Base-by-base conservation (phyloP, 306 rosid genomes). In the Hippophae gyantsensis region DNA sequence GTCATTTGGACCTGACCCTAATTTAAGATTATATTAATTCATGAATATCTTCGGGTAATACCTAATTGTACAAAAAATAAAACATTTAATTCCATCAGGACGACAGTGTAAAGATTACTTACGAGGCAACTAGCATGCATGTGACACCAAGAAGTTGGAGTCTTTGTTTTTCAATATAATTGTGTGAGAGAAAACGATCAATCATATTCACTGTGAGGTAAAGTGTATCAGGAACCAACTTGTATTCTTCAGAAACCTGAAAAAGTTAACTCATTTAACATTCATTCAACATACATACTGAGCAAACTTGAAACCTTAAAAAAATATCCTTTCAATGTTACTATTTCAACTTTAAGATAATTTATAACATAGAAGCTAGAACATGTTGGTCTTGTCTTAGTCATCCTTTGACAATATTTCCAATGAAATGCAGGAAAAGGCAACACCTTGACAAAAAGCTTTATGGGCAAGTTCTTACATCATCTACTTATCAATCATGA, bases 51-150 rank as follows among this genome's bases (percentile, higher is more conserved):
- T 32, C 38, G 3, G 38, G 38, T 32, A 32, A 32, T 32, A 32
- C 38, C 38, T 32, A 32, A 32, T 32, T 32, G 38, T 4, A 32
- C 38, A 32, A 32, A 32, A 32, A 32, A 32, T 32, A 32, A 32
- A 32, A 32, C 5, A 32, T 32, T 32, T 32, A 2, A 32, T 4
- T 32, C 5, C 38, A 32, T 32, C 38, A 32, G 38, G 38, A 32
- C 38, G 3, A 68, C 58, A 27, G 67, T 25, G 50, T 43, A 72
- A 13, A 50, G 18, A 62, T 48, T 51, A 83, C 99, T 88, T 79
- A 93, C 99, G 99, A 88, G 60, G 99, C 82, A 64, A 88, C 80
- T 60, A 88, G 75, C 99, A 86, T 82, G 84, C 97, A 76, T 56
- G 94, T 67, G 56, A 93, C 85, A 58, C 99, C 99, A 14, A 93